Base-by-base conservation (phyloP, 2,329 filamentous ascomycete genomes). In the Paracoccidioides brasiliensis region DNA sequence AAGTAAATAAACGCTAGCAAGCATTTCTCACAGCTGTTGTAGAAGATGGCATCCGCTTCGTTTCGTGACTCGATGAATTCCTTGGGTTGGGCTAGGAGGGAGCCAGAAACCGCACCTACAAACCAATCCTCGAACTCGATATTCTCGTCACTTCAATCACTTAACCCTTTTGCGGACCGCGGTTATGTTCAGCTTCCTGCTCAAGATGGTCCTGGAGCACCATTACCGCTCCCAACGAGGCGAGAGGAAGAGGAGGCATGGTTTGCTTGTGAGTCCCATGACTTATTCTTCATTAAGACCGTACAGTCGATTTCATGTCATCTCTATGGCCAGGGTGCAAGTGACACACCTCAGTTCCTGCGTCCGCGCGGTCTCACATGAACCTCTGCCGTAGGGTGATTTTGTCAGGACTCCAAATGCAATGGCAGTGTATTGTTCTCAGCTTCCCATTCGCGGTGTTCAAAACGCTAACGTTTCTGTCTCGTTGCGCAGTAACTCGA, bases 21-120 rank as follows among this genome's bases (percentile, higher is more conserved):
- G n/a, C 22, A 22, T n/a, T 12, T 15, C 5, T 22, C 15, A 22
- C 51, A 33, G 40, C 6, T 41, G 35, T 37, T 33, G 41, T n/a
- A 30, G 12, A 54, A 42, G 49, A 95, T 95, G 90, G 86, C 90
- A 59, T 91, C 90, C 62, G 78, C 83, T 63, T 88, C 88, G 49
- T 97, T 98, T 72, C 83, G 90, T 69, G 89, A 96, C 72, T 94
- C 88, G 28, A 90, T 97, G 78, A 94, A 88, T 77, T 93, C 89
- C 57, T 74, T 97, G 66, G 93, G 93, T 59, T 97, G 93, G 93
- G 88, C 88, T 66, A 86, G 91, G 64, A 83, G 91, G 66, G 85
- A 90, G 41, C 37, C 81, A 61, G 87, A 94, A 66, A 76, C 86
- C 55, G 83, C 89, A 61, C 84, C 86, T 65, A 86, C 81, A 71